A percentile compares a stretch with the other conserved stretches of the same genome.
Evolutionary conservation across 202 grass and related monocot genomes (phyloP).

Genomic region (Zoysia matrella): DNA sequence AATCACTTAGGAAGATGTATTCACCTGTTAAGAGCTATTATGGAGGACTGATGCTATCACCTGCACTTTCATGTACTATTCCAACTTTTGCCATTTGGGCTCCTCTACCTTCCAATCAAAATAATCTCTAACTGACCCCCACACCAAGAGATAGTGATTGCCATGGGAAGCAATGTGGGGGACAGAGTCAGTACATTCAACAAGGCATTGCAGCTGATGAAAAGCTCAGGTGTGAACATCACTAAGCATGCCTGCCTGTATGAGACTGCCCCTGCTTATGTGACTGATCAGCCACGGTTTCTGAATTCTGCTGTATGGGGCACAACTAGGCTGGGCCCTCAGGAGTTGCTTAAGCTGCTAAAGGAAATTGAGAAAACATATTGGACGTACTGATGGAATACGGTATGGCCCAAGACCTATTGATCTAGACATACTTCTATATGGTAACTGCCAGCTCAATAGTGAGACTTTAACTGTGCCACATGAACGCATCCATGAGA

Average conservation of each 20-base stretch:
- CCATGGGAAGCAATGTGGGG: conserved; percentile 85
- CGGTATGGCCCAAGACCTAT: conserved; percentile 87
- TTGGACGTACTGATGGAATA: conserved; percentile 68
- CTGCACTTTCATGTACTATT: conserved; percentile 37
- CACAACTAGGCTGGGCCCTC: conserved; percentile 69
- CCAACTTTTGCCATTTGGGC: neutral
- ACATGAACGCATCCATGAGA: conserved; percentile 87
- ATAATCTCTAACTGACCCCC: neutral
- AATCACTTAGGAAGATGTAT: conserved; percentile 58
- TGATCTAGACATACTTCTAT: conserved; percentile 92
- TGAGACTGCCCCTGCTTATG: conserved; percentile 84
- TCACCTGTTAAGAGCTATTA: conserved; percentile 41
- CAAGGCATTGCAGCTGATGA: conserved; percentile 64
- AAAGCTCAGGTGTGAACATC: conserved; percentile 63
- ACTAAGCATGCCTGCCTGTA: conserved; percentile 80
- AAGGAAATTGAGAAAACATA: conserved; percentile 80
- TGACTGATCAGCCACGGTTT: conserved; percentile 78
- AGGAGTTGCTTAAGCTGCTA: conserved; percentile 69
- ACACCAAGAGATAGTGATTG: conserved; percentile 81
- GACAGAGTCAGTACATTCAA: conserved; percentile 73
- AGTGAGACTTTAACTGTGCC: conserved; percentile 73
- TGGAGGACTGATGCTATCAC: conserved; percentile 30
- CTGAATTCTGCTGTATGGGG: conserved; percentile 90
- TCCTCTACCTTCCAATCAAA: neutral
- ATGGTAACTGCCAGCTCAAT: conserved; percentile 55